Evolutionary conservation across 148 eudicot genomes (phyloP), one percentile per base, ranked within the genome.

Genomic region (Rhododendron molle): DNA sequence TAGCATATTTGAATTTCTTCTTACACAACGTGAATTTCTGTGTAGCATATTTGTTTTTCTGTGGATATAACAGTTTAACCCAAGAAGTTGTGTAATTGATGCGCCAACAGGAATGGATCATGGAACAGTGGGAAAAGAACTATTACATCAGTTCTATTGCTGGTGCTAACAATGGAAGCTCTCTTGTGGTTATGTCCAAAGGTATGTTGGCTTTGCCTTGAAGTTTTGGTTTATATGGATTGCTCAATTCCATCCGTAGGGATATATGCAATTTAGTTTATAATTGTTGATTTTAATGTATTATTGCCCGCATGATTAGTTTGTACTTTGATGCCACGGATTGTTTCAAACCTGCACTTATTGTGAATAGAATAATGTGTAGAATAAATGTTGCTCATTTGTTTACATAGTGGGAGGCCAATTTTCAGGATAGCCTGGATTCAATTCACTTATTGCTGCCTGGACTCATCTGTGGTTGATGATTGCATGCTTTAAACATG

Each of bases 91-190:
- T 74, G 23, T 74, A 74, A 34, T 74, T 38, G 46, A 74, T 38
- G 46, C n/a, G 50, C 54, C 62, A 36, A 65, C 85, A 95, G 98
- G 97, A 95, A 65, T 95, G 98, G 98, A 95, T 95, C 78, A 93
- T 95, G 97, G 98, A 94, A 87, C 97, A 95, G 85, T 95, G 98
- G 98, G 98, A 95, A 86, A 92, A 95, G 92, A 94, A 95, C 67
- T 95, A 89, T 85, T 95, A 94, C 90, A 95, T 95, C 83, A 95
- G 94, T 81, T 86, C 97, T 77, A 93, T 95, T 90, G 98, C 98
- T 86, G 98, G 98, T 65, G 87, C 94, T 76, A 74, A 54, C 86
- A 94, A 92, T 86, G 98, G 98, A 83, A 94, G 96, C 90, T 93
- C 97, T 73, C 95, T 95, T 82, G 98, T 95, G 85, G 97, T 95